Base-by-base conservation (phyloP, 2,329 filamentous ascomycete species). In the Sporothrix sp. region DNA sequence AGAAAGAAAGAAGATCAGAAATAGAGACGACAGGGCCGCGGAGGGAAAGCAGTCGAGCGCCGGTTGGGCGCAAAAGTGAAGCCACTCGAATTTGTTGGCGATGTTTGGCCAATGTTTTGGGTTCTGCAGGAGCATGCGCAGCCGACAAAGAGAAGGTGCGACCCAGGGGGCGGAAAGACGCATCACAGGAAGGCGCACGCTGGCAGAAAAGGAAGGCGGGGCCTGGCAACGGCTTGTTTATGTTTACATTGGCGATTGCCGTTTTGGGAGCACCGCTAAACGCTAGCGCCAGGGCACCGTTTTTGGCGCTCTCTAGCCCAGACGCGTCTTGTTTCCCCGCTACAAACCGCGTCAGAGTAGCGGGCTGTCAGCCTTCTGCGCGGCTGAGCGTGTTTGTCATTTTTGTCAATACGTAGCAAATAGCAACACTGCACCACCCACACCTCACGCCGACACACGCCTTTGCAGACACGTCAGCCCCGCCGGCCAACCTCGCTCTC, bases 191-290 rank as follows among this genome's bases (percentile, higher is more conserved):
- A 28, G 30, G n/a, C 27, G 37, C 8, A n/a, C 37, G n/a, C 7
- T 18, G 7, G 23, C 21, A 30, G 23, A 30, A 36, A 42, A 14
- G 33, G 25, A 38, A 39, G 46, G 46, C 21, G 51, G 48, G 46
- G 48, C 43, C 50, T 20, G 42, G 55, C 55, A 57, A 55, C 55
- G 50, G 50, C 55, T 60, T 68, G 65, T 64, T 64, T 68, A 65
- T 65, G 61, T 65, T 65, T 63, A 64, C 58, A 60, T 59, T 53
- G 18, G 45, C 42, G 13, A 40, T 48, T 51, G 21, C 55, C 53
- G 10, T 20, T 49, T 55, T 55, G 40, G 53, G 55, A 46, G 46
- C 21, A 30, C 33, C 33, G 30, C 49, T 35, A 47, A 40, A 35
- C 30, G 23, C 23, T 33, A 20, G 20, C 30, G 32, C 32, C 10